phyloP scores from a whole-genome alignment of 192 early-diverging fungal species.

The Pilobolus umbonatus region DNA sequence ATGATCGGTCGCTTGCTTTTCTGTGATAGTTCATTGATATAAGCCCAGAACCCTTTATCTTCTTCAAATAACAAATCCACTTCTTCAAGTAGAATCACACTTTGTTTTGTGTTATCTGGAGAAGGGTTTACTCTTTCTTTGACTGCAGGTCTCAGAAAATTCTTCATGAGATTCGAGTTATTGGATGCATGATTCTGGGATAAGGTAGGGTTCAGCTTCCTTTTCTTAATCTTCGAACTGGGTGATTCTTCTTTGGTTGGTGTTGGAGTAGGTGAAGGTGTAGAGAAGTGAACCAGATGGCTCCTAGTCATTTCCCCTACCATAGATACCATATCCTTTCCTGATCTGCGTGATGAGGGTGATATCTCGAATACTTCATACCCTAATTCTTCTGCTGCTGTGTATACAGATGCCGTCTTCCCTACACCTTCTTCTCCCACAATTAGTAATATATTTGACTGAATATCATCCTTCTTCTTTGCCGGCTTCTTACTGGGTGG shows the following conservation, averaged over 20 bases:
- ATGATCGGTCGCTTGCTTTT: slow-evolving; percentile 77
- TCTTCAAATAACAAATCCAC: slow-evolving; percentile 78
- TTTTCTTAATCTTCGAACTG: neutral
- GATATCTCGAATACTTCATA: slow-evolving; percentile 79
- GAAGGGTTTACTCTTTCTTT: neutral
- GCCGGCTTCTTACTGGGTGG: neutral
- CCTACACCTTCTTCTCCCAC: slow-evolving; percentile 68
- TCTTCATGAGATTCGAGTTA: neutral
- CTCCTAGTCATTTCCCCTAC: slow-evolving; percentile 71
- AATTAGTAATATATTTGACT: slow-evolving; percentile 47
- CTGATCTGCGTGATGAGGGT: slow-evolving; percentile 58
- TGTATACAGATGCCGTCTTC: slow-evolving; percentile 70
- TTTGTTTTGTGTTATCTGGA: slow-evolving; percentile 40
- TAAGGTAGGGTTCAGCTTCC: slow-evolving; percentile 3
- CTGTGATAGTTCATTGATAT: slow-evolving; percentile 60
- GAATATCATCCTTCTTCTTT: slow-evolving; percentile 3
- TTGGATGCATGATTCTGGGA: neutral
- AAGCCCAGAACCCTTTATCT: slow-evolving; percentile 75
- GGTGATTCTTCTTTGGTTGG: neutral
- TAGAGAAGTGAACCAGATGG: slow-evolving; percentile 60
- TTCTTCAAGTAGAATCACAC: slow-evolving; percentile 78
- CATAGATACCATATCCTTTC: slow-evolving; percentile 60
- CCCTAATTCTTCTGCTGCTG: slow-evolving; percentile 63
- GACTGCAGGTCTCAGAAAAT: neutral
- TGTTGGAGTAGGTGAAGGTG: neutral